Percentiles rank a stretch among this genome's conserved stretches.
Conservation (phyloP, 345 rosid genomes). For the Turritis glabra region DNA sequence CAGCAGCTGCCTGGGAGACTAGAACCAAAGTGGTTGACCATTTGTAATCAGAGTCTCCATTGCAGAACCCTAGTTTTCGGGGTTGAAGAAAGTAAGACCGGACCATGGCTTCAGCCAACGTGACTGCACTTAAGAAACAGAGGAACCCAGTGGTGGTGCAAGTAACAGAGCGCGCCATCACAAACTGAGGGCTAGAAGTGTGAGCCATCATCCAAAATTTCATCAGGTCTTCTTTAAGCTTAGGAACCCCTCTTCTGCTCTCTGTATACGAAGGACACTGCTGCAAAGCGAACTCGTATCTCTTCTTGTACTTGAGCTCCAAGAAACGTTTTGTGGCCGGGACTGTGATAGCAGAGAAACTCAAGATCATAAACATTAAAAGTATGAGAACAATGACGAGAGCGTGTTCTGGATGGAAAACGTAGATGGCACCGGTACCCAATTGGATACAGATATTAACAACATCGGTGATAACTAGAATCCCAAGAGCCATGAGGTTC, state of each 20-base stretch:
- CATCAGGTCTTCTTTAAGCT: conserved; percentile 63
- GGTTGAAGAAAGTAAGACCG: conserved; percentile 59
- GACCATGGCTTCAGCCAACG: conserved; percentile 65
- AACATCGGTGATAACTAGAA: conserved; percentile 63
- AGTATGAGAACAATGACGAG: conserved; percentile 59
- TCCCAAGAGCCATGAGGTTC: conserved; percentile 66
- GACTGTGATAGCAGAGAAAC: conserved; percentile 62
- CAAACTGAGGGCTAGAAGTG: conserved; percentile 83
- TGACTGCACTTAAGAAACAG: conserved; percentile 58
- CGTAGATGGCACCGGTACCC: conserved; percentile 74
- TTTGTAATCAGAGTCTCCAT: conserved; percentile 75
- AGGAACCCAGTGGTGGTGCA: conserved; percentile 81
- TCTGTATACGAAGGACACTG: conserved; percentile 44
- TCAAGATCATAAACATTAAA: conserved; percentile 50
- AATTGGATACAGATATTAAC: conserved; percentile 74
- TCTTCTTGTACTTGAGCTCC: conserved; percentile 64
- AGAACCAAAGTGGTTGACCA: conserved; percentile 68
- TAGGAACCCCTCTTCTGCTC: conserved; percentile 28
- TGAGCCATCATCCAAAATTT: conserved; percentile 92
- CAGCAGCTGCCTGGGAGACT: conserved; percentile 56
- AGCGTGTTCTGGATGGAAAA: conserved; percentile 65
- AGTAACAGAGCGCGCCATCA: conserved; percentile 75
- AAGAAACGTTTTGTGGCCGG: conserved; percentile 53
- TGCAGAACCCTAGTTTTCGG: conserved; percentile 57
- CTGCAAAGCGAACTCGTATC: conserved; percentile 48